Base-by-base conservation (phyloP, 2,329 filamentous ascomycete species). In the Aspergillus intermedius region DNA sequence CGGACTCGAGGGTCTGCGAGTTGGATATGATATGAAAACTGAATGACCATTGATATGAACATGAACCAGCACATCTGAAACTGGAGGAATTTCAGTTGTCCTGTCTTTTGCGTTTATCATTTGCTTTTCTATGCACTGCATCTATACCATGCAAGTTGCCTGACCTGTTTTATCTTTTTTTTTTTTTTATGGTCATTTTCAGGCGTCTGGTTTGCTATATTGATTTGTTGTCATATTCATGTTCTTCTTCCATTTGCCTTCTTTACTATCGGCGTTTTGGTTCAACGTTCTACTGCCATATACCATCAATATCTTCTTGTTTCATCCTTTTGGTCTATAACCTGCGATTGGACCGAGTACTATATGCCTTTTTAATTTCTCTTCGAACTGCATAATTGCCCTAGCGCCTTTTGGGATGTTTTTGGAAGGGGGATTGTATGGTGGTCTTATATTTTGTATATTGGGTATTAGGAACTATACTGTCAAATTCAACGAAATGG, bases 1-100 rank as follows among this genome's bases (percentile, higher is more conserved):
- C 7, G 22, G 12, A 13, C 19, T 30, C 40, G 32, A 43, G 17
- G 15, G 10, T 22, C 37, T 40, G 41, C 25, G 40, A 43, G 46
- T 50, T 54, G 48, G 46, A 53, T 46, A 51, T 57, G 56, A 60
- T 40, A 40, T 40, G 37, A 21, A 55, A 52, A 51, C 54, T 54
- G 53, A 47, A 51, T 46, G 48, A 49, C 46, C 46, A 58, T 45
- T 51, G 55, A 39, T 52, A 53, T 47, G 30, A 52, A 54, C 55
- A 60, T 52, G 56, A 55, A 50, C 51, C 39, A 28, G 23, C 37
- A 21, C 37, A 15, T 13, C 15, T 12, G 25, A 30, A 30, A 40
- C 7, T 19, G 17, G 15, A 19, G 37, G 37, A 17, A 10, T 12
- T 19, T 15, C 34, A n/a, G 34, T 47, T 47, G 21, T 40, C 30